phyloP scores from a whole-genome alignment of 805 yeast genomes.

The Lachancea dasiensis region DNA sequence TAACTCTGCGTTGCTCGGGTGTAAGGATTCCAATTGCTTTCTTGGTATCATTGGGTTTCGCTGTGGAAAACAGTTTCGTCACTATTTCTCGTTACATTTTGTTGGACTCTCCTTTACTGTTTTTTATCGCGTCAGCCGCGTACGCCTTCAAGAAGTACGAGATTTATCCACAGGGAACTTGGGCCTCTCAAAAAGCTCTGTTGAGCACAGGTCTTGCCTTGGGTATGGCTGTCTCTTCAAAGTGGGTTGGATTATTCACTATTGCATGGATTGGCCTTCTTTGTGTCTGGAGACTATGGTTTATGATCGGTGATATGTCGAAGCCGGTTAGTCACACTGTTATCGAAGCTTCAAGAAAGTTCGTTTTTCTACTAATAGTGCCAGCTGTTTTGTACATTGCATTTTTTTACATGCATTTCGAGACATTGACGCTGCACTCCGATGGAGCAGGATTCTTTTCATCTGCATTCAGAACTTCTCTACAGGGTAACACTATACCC shows the following conservation, averaged over 20 bases:
- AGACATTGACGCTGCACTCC: conserved; percentile 52
- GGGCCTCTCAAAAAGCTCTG: conserved; percentile 53
- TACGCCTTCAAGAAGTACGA: conserved; percentile 64
- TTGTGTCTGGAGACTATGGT: conserved; percentile 62
- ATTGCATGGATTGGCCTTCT: conserved; percentile 68
- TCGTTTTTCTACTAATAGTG: conserved; percentile 47
- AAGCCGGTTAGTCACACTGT: conserved; percentile 40
- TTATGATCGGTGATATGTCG: conserved; percentile 62
- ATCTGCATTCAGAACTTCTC: conserved; percentile 61
- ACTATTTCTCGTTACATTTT: conserved; percentile 73
- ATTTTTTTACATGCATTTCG: conserved; percentile 61
- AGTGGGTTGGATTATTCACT: conserved; percentile 84
- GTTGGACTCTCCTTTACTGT: conserved; percentile 68
- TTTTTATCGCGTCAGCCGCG: conserved; percentile 67
- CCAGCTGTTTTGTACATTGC: conserved; percentile 51
- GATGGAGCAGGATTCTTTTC: conserved; percentile 70
- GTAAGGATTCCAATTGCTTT: conserved; percentile 59
- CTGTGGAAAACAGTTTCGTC: conserved; percentile 60
- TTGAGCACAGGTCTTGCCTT: conserved; percentile 60
- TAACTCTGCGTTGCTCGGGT: conserved; percentile 67
- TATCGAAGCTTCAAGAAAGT: conserved; percentile 47
- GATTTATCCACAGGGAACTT: conserved; percentile 53
- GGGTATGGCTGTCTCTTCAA: conserved; percentile 68
- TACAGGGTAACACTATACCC: conserved; percentile 58
- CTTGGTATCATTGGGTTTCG: conserved; percentile 47